Percentiles rank a stretch among this genome's conserved stretches.
phyloP scores from a whole-genome alignment of 768 basidiomycete species.

The Tephrocybe sp. region DNA sequence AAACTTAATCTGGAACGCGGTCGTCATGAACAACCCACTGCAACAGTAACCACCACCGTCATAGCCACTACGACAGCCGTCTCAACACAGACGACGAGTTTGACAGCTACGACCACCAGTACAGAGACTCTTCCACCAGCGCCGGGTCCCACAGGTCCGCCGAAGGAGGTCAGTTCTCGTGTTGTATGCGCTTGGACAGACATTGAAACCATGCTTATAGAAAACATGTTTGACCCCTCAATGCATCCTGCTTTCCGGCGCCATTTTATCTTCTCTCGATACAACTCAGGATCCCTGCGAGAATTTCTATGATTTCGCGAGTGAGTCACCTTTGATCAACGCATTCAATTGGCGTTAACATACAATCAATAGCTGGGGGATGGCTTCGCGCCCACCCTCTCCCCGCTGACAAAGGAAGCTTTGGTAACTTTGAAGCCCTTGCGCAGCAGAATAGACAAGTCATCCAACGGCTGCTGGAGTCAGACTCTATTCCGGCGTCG shows the following conservation, averaged over 20 bases:
- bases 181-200: background rate
- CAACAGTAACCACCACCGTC: slow-evolving; percentile 37
- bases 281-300: slow-evolving; percentile 88
- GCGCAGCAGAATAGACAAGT: slow-evolving; percentile 75
- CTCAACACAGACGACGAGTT: slow-evolving; percentile 21
- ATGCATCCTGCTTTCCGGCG: slow-evolving; percentile 82
- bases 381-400: slow-evolving; percentile 84
- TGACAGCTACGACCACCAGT: slow-evolving; percentile 30
- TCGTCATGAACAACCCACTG: slow-evolving; percentile 30
- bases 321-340: slow-evolving; percentile 45
- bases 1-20: slow-evolving; percentile 53
- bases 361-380: slow-evolving; percentile 61
- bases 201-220: slow-evolving; percentile 29
- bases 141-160: slow-evolving; percentile 50
- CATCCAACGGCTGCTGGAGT: slow-evolving; percentile 68
- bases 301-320: slow-evolving; percentile 91
- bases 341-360: background rate
- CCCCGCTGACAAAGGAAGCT: slow-evolving; percentile 78
- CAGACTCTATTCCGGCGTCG: slow-evolving; percentile 32
- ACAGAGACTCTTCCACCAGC: slow-evolving; percentile 41
- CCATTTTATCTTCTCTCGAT: slow-evolving; percentile 80
- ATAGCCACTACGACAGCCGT: slow-evolving; percentile 33
- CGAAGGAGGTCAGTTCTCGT: slow-evolving; percentile 43
- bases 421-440: slow-evolving; percentile 70
- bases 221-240: slow-evolving; percentile 69